These are phyloP conservation scores for Globisporangium yorkense DNA, from an alignment of 352 stramenopile genomes.

Conservation along the genomic window DNA sequence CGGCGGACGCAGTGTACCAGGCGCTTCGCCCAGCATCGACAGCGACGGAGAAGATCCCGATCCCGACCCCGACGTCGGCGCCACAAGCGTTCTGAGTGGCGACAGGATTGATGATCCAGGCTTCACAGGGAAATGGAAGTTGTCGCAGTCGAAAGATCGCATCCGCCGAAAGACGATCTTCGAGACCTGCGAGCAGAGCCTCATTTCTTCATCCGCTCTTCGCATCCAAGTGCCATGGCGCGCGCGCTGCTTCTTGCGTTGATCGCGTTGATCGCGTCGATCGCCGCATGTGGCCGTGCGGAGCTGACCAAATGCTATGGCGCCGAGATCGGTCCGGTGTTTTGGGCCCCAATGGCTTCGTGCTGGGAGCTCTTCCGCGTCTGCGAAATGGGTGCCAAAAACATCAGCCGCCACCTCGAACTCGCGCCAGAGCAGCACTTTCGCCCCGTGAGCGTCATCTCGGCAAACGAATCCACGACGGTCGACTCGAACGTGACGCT, in stretches of 20 bases:
- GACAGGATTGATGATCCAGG: too few species aligned
- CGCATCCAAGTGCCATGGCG: background rate
- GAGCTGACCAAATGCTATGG: conserved; percentile 57
- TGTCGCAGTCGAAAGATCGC: background rate
- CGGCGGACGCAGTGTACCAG: conserved; percentile 38
- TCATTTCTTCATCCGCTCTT: background rate
- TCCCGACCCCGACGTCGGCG: conserved; percentile 1
- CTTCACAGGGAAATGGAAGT: too few species aligned
- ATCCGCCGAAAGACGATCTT: too few species aligned
- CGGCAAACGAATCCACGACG: conserved; percentile 46
- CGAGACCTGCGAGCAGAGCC: too few species aligned
- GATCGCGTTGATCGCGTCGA: too few species aligned
- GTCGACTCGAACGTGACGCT: conserved; percentile 28
- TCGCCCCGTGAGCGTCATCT: conserved; percentile 54
- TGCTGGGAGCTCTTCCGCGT: conserved; percentile 43
- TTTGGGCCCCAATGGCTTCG: conserved; percentile 6
- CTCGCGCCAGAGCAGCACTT: conserved; percentile 14
- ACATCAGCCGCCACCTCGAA: conserved; percentile 50
- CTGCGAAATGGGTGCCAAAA: conserved; percentile 33
- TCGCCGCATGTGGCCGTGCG: background rate
- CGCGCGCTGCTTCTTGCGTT: too few species aligned
- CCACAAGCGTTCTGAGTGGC: too few species aligned
- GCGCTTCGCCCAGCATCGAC: conserved; percentile 19
- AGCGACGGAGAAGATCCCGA: conserved; percentile 36
- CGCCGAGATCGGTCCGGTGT: conserved; percentile 34